Conservation (phyloP, 2,329 filamentous ascomycete genomes). For the Purpureocillium takamizusanense region DNA sequence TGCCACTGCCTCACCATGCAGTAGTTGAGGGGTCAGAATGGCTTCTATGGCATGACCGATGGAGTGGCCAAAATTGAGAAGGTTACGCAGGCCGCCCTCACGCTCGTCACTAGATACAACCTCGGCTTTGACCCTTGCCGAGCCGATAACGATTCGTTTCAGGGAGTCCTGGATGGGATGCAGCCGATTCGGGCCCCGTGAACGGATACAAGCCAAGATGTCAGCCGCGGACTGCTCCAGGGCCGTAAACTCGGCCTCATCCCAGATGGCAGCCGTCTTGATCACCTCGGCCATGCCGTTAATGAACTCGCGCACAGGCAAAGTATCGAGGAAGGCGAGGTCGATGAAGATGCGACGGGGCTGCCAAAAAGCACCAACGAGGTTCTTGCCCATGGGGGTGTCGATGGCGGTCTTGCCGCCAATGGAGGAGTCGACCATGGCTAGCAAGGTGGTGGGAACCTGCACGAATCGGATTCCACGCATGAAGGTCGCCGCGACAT, state of each 20-base stretch:
- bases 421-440: slow-evolving; percentile 98
- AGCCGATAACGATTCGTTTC: slow-evolving; percentile 77
- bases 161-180: slow-evolving; percentile 60
- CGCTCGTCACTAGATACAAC: slow-evolving; percentile 93
- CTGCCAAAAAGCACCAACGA: slow-evolving; percentile 96
- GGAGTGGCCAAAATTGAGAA: slow-evolving; percentile 96
- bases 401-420: slow-evolving; percentile 98
- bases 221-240: slow-evolving; percentile 73
- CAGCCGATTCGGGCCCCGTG: slow-evolving; percentile 45
- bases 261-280: slow-evolving; percentile 95
- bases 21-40: slow-evolving; percentile 85
- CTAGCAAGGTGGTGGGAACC: slow-evolving; percentile 85
- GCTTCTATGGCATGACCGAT: slow-evolving; percentile 97
- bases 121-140: slow-evolving; percentile 85
- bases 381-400: slow-evolving; percentile 89
- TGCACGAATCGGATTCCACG: slow-evolving; percentile 92
- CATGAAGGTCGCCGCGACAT: slow-evolving; percentile 98
- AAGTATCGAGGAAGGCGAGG: slow-evolving; percentile 78
- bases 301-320: slow-evolving; percentile 87
- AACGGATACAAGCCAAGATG: slow-evolving; percentile 47
- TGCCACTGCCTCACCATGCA: slow-evolving; percentile 92
- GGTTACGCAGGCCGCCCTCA: slow-evolving; percentile 85
- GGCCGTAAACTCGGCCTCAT: slow-evolving; percentile 75
- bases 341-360: slow-evolving; percentile 92
- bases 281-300: slow-evolving; percentile 99